Percentiles rank a stretch among this genome's conserved stretches.
phyloP scores from a whole-genome alignment of 108 stramenopile genomes.

The Cyclostephanos tholiformis region DNA sequence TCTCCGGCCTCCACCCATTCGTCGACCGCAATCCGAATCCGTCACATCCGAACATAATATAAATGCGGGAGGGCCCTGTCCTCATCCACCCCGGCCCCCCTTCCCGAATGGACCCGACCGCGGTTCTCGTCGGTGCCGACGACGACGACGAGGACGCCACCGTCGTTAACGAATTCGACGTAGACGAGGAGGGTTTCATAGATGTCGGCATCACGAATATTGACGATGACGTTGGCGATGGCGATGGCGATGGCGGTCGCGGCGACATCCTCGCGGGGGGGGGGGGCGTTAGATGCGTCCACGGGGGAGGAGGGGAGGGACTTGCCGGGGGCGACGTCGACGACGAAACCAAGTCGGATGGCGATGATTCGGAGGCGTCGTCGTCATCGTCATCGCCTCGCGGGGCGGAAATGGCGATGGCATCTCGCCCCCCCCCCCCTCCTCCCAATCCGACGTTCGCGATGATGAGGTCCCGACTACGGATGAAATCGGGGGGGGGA shows the following conservation, averaged over 20 bases:
- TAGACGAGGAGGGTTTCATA: slow-evolving; percentile 26
- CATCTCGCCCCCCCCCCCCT: no score
- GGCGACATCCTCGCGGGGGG: not conserved
- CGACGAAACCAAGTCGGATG: slow-evolving; percentile 5
- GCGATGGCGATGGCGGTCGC: not conserved
- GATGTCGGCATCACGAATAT: slow-evolving; percentile 8
- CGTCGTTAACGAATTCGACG: slow-evolving; percentile 8
- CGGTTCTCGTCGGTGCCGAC: slow-evolving; percentile 5
- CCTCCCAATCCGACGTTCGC: not conserved
- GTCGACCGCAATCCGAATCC: no score
- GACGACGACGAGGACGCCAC: not conserved
- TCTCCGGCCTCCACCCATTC: no score
- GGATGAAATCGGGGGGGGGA: not conserved
- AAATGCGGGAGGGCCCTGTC: no score
- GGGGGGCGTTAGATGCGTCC: no score
- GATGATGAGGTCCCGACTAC: not conserved
- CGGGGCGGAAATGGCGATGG: not conserved
- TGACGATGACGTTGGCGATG: not conserved
- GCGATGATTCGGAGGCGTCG: not conserved
- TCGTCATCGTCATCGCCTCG: not conserved
- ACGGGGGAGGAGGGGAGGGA: no score
- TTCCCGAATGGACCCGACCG: not conserved
- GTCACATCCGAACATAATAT: no score
- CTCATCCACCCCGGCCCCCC: no score
- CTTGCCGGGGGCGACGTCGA: not conserved